A percentile compares a stretch with the other conserved stretches of the same genome.
These are phyloP conservation scores for Capsella rubella DNA, from an alignment of 441 rosid genomes.

Conservation along the genomic window DNA sequence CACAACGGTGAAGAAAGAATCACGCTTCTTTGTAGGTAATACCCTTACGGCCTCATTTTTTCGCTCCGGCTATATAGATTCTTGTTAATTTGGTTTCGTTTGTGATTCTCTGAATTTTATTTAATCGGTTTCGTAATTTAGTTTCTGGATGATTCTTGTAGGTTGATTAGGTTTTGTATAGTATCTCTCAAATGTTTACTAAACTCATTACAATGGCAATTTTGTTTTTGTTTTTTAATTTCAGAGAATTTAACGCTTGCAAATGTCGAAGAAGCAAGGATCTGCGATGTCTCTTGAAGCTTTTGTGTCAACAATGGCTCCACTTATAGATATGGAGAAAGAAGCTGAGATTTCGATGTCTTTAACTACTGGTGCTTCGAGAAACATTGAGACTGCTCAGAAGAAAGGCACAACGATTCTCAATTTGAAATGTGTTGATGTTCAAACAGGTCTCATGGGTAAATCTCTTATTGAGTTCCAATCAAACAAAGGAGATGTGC, in stretches of 20 bases:
- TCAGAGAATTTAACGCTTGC: conserved; percentile 13
- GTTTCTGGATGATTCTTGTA: neutral
- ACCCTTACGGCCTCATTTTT: neutral
- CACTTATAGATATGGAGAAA: conserved; percentile 89
- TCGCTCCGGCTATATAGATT: neutral
- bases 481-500: conserved; percentile 92
- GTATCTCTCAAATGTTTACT: neutral
- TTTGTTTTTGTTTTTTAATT: neutral
- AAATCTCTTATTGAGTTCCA: conserved; percentile 87
- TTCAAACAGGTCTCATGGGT: conserved; percentile 95
- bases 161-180: neutral
- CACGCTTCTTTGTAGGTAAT: neutral
- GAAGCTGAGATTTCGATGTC: conserved; percentile 96
- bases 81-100: neutral
- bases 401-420: conserved; percentile 87
- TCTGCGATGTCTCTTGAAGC: conserved; percentile 68
- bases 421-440: conserved; percentile 90
- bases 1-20: neutral
- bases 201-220: neutral
- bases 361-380: conserved; percentile 70
- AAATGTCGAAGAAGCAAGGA: conserved; percentile 54
- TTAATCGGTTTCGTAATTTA: neutral
- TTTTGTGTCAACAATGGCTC: conserved; percentile 77
- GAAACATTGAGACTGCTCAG: conserved; percentile 78
- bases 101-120: too few relatives aligned